Evolutionary conservation across 305 asterid genomes (phyloP), one percentile per base, ranked within the genome.

Genomic region (Rubia tinctorum): DNA sequence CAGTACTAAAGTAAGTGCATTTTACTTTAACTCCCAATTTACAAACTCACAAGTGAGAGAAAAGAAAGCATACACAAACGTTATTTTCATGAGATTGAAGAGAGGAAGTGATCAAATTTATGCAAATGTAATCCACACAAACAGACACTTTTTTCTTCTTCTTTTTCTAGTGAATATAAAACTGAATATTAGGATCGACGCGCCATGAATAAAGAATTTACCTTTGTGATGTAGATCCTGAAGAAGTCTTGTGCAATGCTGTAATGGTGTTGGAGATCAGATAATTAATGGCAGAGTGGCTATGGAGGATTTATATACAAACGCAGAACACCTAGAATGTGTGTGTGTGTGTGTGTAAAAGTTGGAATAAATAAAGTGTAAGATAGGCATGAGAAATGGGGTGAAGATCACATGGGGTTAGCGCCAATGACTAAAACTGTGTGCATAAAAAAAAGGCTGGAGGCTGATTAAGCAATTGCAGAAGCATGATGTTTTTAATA

Each of bases 401-500:
- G 85, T 74, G 71, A 83, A 77, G 84, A 75, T 92, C 95, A 92
- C 98, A 92, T 92, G 98, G 92, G 92, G 81, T 84, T 85, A 78
- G 78, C 78, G 61, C 25, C 2, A 6, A 7, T 7, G 25, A 51
- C 51, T 18, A 37, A 30, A 39, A 43, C 71, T 47, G 49, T 69
- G 66, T 55, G 25, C n/a, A 17, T 68, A 78, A 51, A 61, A 51
- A 74, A 70, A 43, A 66, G 10, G 6, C 7, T n/a, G 4, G n/a
- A 51, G 58, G 9, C 27, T 56, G n/a, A 56, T 56, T 56, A 18
- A 56, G 23, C 27, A 59, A 59, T 6, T 59, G 37, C 37, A 59
- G 64, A 23, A 86, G 79, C 88, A 82, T 83, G 76, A 59, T 58
- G 73, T 77, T 72, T 62, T 77, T 39, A 76, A 43, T 61, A 22